Base-by-base conservation (phyloP, 257 asterid species). In the Nyctanthes arbortristis region DNA sequence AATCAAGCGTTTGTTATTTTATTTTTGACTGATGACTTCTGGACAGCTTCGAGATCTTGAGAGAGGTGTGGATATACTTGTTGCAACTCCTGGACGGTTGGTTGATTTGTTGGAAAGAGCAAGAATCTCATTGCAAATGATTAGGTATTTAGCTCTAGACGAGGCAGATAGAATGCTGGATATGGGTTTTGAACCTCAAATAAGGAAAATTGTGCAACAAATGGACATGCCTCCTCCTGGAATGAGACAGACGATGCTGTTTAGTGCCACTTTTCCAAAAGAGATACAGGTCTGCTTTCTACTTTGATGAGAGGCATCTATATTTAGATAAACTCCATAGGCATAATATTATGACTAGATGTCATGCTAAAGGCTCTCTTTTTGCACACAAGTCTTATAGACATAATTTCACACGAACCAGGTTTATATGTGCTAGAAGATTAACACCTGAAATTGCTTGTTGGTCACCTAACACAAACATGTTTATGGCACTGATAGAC, bases 171-270 rank as follows among this genome's bases (percentile, higher is more conserved):
- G 98, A 73, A 93, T 93, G 98, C 75, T 93, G 77, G 98, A 93
- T 80, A 93, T 93, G 98, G 98, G 98, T 47, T 93, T 93, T 70
- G 98, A 93, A 69, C 98, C 98, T 80, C 98, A 93, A 77, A 90
- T 93, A 74, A 87, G 98, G 89, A 93, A 85, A 80, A 93, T 93
- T 70, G 98, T 93, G 74, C 88, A 90, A 72, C 97, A 88, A 81
- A 93, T 91, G 93, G 97, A 88, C 89, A 93, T 93, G 97, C 98
- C 98, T 63, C 93, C 95, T 1, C 88, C 96, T 62, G 97, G 98
- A 69, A 75, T 69, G 33, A 75, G 98, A 58, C 98, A 93, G 68
- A 93, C 98, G 34, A 87, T 93, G 97, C 81, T 93, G 76, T 93
- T 93, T 80, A 93, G 98, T 33, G 97, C 98, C 56, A 93, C 98